phyloP scores from a whole-genome alignment of 345 rosid genomes.

The Clarkia xantiana region DNA sequence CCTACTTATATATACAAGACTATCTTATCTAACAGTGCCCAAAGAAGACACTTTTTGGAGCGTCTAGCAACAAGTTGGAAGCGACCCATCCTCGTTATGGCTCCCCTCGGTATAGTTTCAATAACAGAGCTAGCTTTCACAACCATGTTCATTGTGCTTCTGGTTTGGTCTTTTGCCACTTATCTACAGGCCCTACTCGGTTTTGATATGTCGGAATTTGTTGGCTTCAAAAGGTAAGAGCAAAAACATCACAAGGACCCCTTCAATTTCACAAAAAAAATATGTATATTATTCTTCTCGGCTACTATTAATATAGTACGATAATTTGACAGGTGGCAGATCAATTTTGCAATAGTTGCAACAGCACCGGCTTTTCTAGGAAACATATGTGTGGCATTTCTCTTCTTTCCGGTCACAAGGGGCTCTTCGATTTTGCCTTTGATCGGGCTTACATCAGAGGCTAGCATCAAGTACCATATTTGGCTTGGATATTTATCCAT shows the following conservation, averaged over 20 bases:
- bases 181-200: conserved; percentile 29
- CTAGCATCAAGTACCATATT: conserved; percentile 79
- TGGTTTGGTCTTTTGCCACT: conserved; percentile 43
- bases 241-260: conserved; percentile 30
- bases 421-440: conserved; percentile 56
- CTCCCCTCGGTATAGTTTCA: conserved; percentile 74
- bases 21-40: neutral
- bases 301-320: neutral
- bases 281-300: too few species aligned
- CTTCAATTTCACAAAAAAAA: neutral
- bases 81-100: conserved; percentile 50
- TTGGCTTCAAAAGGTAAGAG: conserved; percentile 17
- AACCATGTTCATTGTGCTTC: conserved; percentile 48
- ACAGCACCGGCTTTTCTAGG: conserved; percentile 41
- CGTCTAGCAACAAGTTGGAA: conserved; percentile 12
- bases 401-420: conserved; percentile 75
- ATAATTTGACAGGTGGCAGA: conserved; percentile 14
- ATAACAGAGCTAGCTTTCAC: conserved; percentile 42
- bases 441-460: conserved; percentile 64
- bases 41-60: neutral
- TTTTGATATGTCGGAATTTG: neutral
- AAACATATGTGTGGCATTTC: conserved; percentile 41
- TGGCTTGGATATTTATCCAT: conserved; percentile 74
- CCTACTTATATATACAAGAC: too few species aligned
- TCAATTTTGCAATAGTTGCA: conserved; percentile 29